Base-by-base conservation (phyloP, 371 early-diverging fungal genomes). In the Apophysomyces ossiformis region DNA sequence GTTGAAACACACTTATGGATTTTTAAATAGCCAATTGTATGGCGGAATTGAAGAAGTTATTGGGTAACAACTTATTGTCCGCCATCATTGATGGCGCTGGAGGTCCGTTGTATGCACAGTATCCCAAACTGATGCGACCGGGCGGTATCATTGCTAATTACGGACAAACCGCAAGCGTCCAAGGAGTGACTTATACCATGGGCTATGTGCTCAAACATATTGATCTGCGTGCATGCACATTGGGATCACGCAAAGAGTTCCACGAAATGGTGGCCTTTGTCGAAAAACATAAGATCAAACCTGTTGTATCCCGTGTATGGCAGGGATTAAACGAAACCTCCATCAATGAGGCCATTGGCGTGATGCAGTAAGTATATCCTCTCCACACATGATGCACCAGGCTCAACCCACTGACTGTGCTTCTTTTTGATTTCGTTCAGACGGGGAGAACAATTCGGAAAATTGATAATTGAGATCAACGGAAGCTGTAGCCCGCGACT, bases 81-180 rank as follows among this genome's bases (percentile, higher is more conserved):
- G 80, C 86, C 21, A 79, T 92, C 15, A 81, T 92, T 58, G 92
- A 92, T 69, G 89, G 92, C 21, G 88, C 90, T 26, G 88, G 88
- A 37, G 91, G 91, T 32, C 79, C 79, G 9, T 72, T 83, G 12
- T 77, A 79, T 71, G 68, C 66, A 35, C 61, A 72, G 1, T 82
- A 81, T 57, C 72, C 69, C 7, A 59, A 57, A 12, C 68, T 86
- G 11, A 71, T 85, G 73, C 64, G 65, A 7, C 59, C 73, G 5
- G 92, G 92, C 57, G 89, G 89, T 32, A 84, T 81, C 57, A 80
- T 86, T 63, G 79, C 79, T 21, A 76, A 81, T 21, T 90, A 89
- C 63, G 90, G 90, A 35, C 87, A 89, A 65, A 87, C 87, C 0
- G 85, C 85, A 0, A 75, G 75, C 39, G 69, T 72, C 62, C 71